These are phyloP conservation scores for Cyberlindnera xylosilytica DNA, from an alignment of 805 yeast species.

Conservation along the genomic window DNA sequence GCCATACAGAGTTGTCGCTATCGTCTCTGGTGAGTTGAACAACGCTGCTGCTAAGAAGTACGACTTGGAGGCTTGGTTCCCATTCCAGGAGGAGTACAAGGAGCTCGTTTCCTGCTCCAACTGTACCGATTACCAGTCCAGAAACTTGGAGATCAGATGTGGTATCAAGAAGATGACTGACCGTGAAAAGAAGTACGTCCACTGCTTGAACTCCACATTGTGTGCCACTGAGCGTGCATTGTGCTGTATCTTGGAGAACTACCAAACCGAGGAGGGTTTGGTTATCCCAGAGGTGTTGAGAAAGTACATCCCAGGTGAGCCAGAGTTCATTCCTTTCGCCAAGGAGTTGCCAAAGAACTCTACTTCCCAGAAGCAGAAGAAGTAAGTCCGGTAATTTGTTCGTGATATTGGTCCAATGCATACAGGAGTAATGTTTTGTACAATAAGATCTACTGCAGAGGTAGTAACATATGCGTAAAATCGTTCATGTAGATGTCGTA, in stretches of 20 bases:
- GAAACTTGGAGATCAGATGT: constrained; percentile 98
- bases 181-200: constrained; percentile 95
- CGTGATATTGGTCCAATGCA: not conserved
- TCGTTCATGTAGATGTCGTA: too few relatives aligned
- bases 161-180: constrained; percentile 96
- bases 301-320: constrained; percentile 97
- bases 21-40: constrained; percentile 97
- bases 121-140: constrained; percentile 98
- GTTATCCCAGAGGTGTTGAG: constrained; percentile 92
- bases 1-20: constrained; percentile 97
- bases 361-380: constrained; percentile 66
- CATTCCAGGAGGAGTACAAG: constrained; percentile 97
- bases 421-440: not conserved
- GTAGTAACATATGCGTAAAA: not conserved
- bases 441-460: not conserved
- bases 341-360: constrained; percentile 94
- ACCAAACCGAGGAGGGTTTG: constrained; percentile 95
- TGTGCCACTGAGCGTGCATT: constrained; percentile 98
- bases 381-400: not conserved
- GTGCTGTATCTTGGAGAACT: constrained; percentile 96
- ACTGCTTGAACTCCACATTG: constrained; percentile 95
- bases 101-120: constrained; percentile 98
- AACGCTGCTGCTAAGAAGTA: constrained; percentile 99
- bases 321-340: constrained; percentile 88
- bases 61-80: constrained; percentile 99